phyloP scores from a whole-genome alignment of 164 flowering plant genomes.

The Litsea cubeba region DNA sequence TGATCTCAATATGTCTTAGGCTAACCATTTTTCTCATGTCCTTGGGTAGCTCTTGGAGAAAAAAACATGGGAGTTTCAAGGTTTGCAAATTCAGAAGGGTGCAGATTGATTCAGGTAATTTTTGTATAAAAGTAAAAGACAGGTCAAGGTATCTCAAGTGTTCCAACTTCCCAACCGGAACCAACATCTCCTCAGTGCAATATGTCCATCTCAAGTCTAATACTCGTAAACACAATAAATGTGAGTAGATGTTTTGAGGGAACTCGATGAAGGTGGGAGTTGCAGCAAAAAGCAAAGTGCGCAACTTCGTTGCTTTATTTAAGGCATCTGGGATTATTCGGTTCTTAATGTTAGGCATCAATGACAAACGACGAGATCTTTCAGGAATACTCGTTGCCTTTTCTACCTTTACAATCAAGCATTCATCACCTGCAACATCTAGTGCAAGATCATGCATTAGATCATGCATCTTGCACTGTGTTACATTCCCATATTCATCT shows the following conservation, averaged over 20 bases:
- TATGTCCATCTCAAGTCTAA: not conserved
- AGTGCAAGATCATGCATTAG: constrained; percentile 11
- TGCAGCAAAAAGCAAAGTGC: not conserved
- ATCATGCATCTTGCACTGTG: constrained; percentile 5
- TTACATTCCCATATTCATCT: constrained; percentile 7
- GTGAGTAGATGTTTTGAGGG: not conserved
- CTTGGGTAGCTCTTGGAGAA: constrained; percentile 12
- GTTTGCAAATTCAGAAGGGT: constrained; percentile 18
- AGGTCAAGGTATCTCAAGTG: constrained; percentile 5
- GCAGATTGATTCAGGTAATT: constrained; percentile 12
- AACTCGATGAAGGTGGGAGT: not conserved
- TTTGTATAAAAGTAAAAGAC: not conserved
- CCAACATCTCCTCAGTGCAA: not conserved
- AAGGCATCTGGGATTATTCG: too few species aligned
- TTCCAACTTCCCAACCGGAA: not conserved
- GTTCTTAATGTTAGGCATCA: not conserved
- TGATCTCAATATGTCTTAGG: constrained; percentile 11
- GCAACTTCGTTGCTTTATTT: not conserved
- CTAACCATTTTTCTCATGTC: not conserved
- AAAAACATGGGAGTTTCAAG: constrained; percentile 17
- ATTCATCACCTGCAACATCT: constrained; percentile 1
- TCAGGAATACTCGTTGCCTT: not conserved
- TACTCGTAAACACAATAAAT: not conserved
- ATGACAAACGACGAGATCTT: not conserved
- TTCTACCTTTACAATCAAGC: not conserved